phyloP scores from a whole-genome alignment of 2,329 filamentous ascomycete genomes.

The Coniochaeta ligniaria region DNA sequence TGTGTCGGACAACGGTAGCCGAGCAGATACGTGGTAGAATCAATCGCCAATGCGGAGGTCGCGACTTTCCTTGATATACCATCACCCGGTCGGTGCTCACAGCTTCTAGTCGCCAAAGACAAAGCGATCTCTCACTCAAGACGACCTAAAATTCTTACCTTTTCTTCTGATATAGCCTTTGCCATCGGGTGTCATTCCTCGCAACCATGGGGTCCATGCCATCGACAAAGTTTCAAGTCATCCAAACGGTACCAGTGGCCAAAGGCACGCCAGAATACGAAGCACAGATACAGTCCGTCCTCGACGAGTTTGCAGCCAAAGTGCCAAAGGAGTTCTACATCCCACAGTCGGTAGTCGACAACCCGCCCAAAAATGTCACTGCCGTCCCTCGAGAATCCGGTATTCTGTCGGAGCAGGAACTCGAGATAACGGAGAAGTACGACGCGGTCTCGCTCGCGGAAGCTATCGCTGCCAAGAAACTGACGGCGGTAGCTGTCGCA shows the following conservation, averaged over 20 bases:
- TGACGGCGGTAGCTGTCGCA: neutral
- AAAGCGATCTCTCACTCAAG: too few species aligned
- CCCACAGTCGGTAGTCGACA: slow-evolving; percentile 15
- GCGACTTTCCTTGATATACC: too few species aligned
- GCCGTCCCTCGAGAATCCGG: slow-evolving; percentile 20
- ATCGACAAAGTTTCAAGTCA: slow-evolving; percentile 6
- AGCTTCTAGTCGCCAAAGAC: too few species aligned
- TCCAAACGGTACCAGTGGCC: slow-evolving; percentile 14
- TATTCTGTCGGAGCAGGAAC: neutral
- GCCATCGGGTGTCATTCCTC: too few species aligned
- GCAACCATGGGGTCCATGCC: neutral
- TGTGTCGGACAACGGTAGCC: too few species aligned
- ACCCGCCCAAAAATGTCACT: slow-evolving; percentile 23
- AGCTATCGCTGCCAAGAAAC: neutral
- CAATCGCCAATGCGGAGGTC: too few species aligned
- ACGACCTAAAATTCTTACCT: too few species aligned
- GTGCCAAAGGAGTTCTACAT: slow-evolving; percentile 23
- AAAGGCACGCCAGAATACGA: slow-evolving; percentile 15
- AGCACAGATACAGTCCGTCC: slow-evolving; percentile 11
- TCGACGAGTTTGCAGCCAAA: slow-evolving; percentile 21
- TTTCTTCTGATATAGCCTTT: too few species aligned
- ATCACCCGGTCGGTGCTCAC: too few species aligned
- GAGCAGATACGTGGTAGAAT: neutral
- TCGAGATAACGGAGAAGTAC: neutral
- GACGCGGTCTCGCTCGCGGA: neutral